A percentile compares a stretch with the other conserved stretches of the same genome.
phyloP scores from a whole-genome alignment of 768 basidiomycete species.

The Pisolithus tinctorius region DNA sequence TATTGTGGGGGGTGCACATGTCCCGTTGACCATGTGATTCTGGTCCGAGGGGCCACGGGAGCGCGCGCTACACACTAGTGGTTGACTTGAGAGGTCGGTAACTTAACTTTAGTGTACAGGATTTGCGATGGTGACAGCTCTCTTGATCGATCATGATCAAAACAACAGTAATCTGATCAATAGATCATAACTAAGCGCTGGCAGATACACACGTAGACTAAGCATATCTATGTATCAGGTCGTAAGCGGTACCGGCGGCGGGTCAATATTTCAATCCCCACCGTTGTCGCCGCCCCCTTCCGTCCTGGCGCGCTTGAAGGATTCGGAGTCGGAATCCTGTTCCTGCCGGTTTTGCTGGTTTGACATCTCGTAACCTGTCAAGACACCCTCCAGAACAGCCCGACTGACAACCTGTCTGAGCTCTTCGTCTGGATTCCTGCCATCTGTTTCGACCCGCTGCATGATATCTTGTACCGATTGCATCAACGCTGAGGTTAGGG shows the following conservation, averaged over 20 bases:
- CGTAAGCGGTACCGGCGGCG: background rate
- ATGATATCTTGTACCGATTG: conserved; percentile 61
- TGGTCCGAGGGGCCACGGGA: no score
- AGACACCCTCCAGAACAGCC: conserved; percentile 62
- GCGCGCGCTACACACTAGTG: background rate
- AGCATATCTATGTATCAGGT: background rate
- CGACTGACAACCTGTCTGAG: conserved; percentile 53
- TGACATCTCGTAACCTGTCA: conserved; percentile 52
- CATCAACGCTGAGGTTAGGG: conserved; percentile 62
- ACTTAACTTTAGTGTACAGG: conserved; percentile 5
- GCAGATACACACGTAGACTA: conserved; percentile 5
- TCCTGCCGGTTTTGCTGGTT: conserved; percentile 8
- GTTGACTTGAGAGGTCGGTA: conserved; percentile 3
- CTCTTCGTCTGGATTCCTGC: conserved; percentile 60
- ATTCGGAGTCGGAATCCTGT: conserved; percentile 6
- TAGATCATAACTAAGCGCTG: conserved; percentile 2
- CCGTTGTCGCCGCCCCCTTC: background rate
- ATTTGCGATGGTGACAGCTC: conserved; percentile 17
- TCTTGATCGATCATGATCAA: conserved; percentile 32
- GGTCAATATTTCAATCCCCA: background rate
- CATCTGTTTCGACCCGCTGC: conserved; percentile 48
- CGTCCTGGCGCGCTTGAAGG: background rate
- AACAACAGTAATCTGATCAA: conserved; percentile 11
- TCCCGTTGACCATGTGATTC: no score
- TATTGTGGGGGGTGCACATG: no score